Evolutionary conservation across 192 early-diverging fungal genomes (phyloP), one percentile per base, ranked within the genome.

Genomic region (Phycomyces blakesleeanus): DNA sequence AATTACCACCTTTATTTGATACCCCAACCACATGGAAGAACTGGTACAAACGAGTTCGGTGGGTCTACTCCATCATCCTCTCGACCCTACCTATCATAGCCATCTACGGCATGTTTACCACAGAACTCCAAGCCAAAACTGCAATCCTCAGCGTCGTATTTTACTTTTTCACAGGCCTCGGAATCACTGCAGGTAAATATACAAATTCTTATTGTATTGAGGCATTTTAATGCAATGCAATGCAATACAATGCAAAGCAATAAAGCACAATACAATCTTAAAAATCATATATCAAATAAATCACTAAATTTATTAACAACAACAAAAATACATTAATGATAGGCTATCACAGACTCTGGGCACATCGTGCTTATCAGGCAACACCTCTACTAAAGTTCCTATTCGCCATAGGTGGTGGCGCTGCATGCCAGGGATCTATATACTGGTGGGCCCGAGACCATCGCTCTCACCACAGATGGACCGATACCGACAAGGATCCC

Each of bases 371-470:
- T 7, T 94, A 93, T 68, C 80, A 66, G 27, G 91, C 88, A 40
- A 79, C 78, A 7, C 77, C 75, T 22, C 78, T 77, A 5, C 77
- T 91, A 58, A 83, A 82, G 61, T 73, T 85, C 24, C 73, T 85
- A n/a, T 78, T 91, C 27, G 73, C 80, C 16, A 60, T 90, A n/a
- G 78, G 80, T 4, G 86, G 88, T 50, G 79, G 84, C 16, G 87
- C 87, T 41, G 86, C 92, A 8, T 84, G 93, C 7, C 81, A 94
- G 69, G 92, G 92, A 56, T 90, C 89, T 52, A 85, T 91, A 61
- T 82, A 87, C 49, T 94, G 92, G 92, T 94, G 92, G 92, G 82
- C 79, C 18, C 81, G 92, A 27, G 87, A 88, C 38, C 92, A 94
- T 72, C 88, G 92, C 58, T 87, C 89, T 60, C 92, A 94, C 69